These are phyloP conservation scores for Venturia effusa DNA, from an alignment of 2,329 filamentous ascomycete genomes.

Conservation along the genomic window DNA sequence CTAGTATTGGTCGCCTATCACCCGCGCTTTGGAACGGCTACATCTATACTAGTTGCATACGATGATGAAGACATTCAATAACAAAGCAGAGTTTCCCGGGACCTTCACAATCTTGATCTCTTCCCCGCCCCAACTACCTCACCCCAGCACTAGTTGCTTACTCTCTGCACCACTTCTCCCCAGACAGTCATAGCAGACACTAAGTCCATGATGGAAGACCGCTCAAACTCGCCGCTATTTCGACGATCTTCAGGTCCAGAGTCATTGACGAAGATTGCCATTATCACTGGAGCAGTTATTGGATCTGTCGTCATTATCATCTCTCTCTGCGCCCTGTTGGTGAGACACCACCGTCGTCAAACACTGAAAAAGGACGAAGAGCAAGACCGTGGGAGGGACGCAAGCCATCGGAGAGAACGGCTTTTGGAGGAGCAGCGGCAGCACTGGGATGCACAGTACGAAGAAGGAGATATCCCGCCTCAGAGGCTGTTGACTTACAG, in stretches of 20 bases:
- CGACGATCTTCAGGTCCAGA: not conserved
- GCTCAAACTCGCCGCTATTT: not conserved
- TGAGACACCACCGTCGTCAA: not conserved
- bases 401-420: not conserved
- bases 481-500: not conserved
- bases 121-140: not conserved
- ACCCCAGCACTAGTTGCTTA: not conserved
- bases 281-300: not conserved
- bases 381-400: not conserved
- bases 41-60: not conserved
- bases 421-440: not conserved
- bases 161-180: not conserved
- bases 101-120: not conserved
- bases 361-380: not conserved
- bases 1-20: not conserved
- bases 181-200: not conserved
- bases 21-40: not conserved
- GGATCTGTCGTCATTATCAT: not conserved
- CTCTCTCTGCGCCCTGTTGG: not conserved
- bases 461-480: not conserved
- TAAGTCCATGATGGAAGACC: not conserved
- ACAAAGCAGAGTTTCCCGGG: not conserved
- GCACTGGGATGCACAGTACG: not conserved
- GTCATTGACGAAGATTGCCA: not conserved
- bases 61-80: not conserved